phyloP scores from a whole-genome alignment of 2,329 filamentous ascomycete species.

The Lachnellula arida region DNA sequence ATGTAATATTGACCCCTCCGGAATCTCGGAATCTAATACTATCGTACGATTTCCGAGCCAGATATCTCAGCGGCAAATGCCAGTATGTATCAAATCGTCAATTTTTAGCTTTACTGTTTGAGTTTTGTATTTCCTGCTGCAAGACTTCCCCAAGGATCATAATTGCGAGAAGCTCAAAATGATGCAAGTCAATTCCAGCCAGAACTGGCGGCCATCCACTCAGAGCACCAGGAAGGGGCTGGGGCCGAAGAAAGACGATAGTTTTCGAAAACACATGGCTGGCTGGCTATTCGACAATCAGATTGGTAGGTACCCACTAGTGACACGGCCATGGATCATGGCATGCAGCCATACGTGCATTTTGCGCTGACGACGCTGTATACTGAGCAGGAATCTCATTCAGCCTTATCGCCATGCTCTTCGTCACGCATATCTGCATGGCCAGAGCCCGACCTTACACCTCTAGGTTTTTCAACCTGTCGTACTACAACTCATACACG shows the following conservation, averaged over 20 bases:
- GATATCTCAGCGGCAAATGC: no score
- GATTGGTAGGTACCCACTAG: neutral
- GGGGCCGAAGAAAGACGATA: no score
- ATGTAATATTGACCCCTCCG: neutral
- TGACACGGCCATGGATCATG: neutral
- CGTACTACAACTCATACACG: slow-evolving; percentile 66
- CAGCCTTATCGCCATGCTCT: slow-evolving; percentile 74
- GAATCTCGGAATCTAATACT: neutral
- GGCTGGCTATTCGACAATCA: neutral
- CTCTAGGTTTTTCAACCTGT: slow-evolving; percentile 73
- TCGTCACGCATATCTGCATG: slow-evolving; percentile 73
- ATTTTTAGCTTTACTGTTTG: no score
- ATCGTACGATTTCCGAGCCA: neutral
- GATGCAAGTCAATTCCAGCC: neutral
- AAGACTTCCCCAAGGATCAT: neutral
- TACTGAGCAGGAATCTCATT: slow-evolving; percentile 64
- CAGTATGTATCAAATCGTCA: no score
- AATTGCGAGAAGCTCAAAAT: neutral
- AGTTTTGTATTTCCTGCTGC: neutral
- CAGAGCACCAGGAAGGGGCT: no score
- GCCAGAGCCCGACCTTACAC: slow-evolving; percentile 71
- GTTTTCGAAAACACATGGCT: no score
- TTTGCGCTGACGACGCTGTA: neutral
- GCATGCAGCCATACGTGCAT: no score
- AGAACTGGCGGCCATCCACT: no score